Conservation (phyloP, 208 protist genomes). For the Angomonas desouzai region DNA sequence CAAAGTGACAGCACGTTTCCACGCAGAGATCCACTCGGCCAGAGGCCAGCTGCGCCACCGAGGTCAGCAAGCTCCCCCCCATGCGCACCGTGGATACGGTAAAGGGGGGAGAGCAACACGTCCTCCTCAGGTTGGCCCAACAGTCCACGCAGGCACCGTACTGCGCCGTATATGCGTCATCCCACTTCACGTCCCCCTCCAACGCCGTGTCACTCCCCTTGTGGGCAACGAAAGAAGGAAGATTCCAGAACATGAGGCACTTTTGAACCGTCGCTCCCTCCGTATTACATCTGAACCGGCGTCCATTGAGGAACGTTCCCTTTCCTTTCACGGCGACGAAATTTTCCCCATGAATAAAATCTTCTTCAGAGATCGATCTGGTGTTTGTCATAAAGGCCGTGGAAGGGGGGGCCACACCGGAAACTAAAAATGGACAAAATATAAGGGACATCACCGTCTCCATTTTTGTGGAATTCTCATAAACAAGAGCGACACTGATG, state of each 20-base stretch:
- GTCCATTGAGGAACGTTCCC: conserved; percentile 60
- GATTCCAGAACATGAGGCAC: conserved; percentile 44
- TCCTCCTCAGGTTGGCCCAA: conserved; percentile 5
- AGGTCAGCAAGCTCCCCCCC: conserved; percentile 39
- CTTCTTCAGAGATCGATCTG: not conserved
- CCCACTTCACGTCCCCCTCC: not conserved
- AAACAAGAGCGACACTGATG: conserved; percentile 64
- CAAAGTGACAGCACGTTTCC: conserved; percentile 46
- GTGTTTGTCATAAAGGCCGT: not conserved
- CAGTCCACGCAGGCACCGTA: conserved; percentile 7
- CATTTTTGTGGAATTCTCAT: conserved; percentile 15
- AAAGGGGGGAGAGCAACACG: conserved; percentile 26
- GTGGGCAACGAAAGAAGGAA: conserved; percentile 28
- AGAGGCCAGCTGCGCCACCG: conserved; percentile 48
- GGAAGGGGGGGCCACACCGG: not conserved
- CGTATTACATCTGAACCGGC: conserved; percentile 24
- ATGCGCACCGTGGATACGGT: conserved; percentile 38
- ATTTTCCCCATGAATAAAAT: conserved; percentile 42
- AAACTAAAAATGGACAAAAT: conserved; percentile 56
- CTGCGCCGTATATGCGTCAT: not conserved
- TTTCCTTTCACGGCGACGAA: conserved; percentile 66
- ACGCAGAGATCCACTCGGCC: conserved; percentile 63
- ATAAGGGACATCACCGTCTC: conserved; percentile 59
- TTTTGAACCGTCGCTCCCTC: conserved; percentile 15
- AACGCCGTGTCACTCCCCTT: conserved; percentile 15